Evolutionary conservation across 2,329 filamentous ascomycete species (phyloP).

Genomic region (Aspergillus proliferans): DNA sequence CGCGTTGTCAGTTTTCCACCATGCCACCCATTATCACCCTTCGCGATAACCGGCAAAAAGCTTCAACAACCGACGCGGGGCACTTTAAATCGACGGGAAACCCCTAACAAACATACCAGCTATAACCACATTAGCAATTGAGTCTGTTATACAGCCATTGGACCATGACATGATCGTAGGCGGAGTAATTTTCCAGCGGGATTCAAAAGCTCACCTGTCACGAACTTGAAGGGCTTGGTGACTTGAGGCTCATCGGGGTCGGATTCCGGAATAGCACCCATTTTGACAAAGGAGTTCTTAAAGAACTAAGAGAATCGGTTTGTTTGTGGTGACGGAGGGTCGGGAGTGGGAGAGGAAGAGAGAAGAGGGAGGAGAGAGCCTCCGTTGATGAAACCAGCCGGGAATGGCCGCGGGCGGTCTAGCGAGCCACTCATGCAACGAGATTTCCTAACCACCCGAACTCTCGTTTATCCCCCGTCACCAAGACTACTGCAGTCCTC

Average conservation of each 20-base stretch:
- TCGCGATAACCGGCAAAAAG: conserved; percentile 1
- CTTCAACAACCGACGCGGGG: conserved; percentile 5
- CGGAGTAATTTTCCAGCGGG: background rate
- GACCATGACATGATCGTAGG: conserved; percentile 2
- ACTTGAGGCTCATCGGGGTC: conserved; percentile 70
- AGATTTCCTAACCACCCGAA: conserved; percentile 33
- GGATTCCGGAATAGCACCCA: conserved; percentile 65
- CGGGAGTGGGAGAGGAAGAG: conserved; percentile 17
- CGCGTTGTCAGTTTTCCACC: conserved; percentile 24
- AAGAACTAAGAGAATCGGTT: conserved; percentile 9
- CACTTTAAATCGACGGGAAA: conserved; percentile 7
- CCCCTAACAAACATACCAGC: conserved; percentile 41
- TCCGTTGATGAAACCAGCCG: conserved; percentile 31
- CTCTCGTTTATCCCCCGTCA: conserved; percentile 17
- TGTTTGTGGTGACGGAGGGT: conserved; percentile 7
- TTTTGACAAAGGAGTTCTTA: conserved; percentile 50
- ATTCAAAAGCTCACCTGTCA: conserved; percentile 68
- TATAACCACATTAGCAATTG: conserved; percentile 39
- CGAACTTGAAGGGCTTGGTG: conserved; percentile 99
- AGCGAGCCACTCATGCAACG: conserved; percentile 32
- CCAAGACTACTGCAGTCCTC: conserved; percentile 9
- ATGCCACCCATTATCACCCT: conserved; percentile 2
- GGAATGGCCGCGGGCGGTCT: conserved; percentile 33
- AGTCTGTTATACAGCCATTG: conserved; percentile 22
- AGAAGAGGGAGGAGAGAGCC: conserved; percentile 23